These are phyloP conservation scores for Aspergillus candidus DNA, from an alignment of 2,329 filamentous ascomycete species.

Conservation along the genomic window DNA sequence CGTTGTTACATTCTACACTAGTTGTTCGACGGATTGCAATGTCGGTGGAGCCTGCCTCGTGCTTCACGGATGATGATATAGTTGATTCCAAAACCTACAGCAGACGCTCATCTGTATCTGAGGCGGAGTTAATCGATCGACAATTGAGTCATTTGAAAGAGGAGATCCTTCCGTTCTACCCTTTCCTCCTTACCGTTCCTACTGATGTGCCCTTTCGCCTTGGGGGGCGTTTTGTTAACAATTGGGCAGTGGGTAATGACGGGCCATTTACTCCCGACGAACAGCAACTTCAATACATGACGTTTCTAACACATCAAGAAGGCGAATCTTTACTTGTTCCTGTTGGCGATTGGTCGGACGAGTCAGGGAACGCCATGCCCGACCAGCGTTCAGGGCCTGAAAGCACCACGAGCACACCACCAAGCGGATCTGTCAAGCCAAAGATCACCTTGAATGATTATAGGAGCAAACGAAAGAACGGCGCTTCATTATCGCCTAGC, in stretches of 20 bases:
- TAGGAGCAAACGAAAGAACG: conserved; percentile 49
- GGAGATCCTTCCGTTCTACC: conserved; percentile 39
- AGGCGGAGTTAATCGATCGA: conserved; percentile 27
- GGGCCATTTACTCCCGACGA: conserved; percentile 52
- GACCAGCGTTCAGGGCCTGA: conserved; percentile 34
- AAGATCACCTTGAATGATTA: conserved; percentile 59
- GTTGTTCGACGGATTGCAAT: conserved; percentile 29
- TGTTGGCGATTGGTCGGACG: conserved; percentile 50
- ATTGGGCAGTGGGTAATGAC: conserved; percentile 44
- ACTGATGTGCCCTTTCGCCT: conserved; percentile 43
- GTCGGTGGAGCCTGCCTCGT: conserved; percentile 32
- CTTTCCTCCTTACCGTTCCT: conserved; percentile 43
- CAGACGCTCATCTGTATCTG: conserved; percentile 16
- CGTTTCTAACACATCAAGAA: conserved; percentile 54
- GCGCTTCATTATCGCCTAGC: conserved; percentile 21
- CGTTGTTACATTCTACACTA: background rate
- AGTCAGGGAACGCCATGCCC: conserved; percentile 41
- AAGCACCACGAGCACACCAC: conserved; percentile 38
- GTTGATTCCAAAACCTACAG: conserved; percentile 19
- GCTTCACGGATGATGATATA: conserved; percentile 22
- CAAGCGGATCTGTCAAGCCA: conserved; percentile 46
- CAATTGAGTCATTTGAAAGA: conserved; percentile 37
- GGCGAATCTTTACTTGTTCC: conserved; percentile 48
- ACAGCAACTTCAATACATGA: conserved; percentile 57
- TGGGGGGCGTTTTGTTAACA: conserved; percentile 37